Conservation (phyloP, 805 yeast species). For the Spencermartinsiella europaea region DNA sequence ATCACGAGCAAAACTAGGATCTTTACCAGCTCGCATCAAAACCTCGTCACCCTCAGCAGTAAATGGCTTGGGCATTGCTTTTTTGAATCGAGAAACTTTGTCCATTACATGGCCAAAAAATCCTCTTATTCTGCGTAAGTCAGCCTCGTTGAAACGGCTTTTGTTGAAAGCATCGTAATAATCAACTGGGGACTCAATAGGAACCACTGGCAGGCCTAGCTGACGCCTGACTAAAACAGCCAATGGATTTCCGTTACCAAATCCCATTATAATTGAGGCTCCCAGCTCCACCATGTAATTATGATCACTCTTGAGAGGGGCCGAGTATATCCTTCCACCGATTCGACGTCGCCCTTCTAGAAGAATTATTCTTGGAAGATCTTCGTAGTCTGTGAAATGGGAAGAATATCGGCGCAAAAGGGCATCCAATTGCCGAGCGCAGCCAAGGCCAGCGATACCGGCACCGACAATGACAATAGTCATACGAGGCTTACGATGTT, state of each 20-base stretch:
- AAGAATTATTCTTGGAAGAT: slow-evolving; percentile 35
- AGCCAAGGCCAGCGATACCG: slow-evolving; percentile 94
- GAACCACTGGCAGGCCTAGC: slow-evolving; percentile 36
- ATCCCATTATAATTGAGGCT: slow-evolving; percentile 37
- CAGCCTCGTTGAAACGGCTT: slow-evolving; percentile 25
- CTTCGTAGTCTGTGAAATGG: slow-evolving; percentile 35
- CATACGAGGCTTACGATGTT: slow-evolving; percentile 31
- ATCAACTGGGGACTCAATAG: slow-evolving; percentile 30
- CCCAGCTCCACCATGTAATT: slow-evolving; percentile 36
- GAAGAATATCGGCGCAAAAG: slow-evolving; percentile 37
- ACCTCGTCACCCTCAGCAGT: slow-evolving; percentile 35
- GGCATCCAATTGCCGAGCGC: slow-evolving; percentile 89
- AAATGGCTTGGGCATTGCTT: slow-evolving; percentile 30
- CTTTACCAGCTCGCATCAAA: slow-evolving; percentile 34
- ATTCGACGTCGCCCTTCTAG: slow-evolving; percentile 38
- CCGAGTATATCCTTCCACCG: slow-evolving; percentile 40
- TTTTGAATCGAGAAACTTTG: slow-evolving; percentile 32
- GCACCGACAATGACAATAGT: slow-evolving; percentile 83
- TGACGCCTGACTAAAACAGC: slow-evolving; percentile 37
- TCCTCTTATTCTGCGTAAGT: slow-evolving; percentile 31
- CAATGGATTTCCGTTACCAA: slow-evolving; percentile 38
- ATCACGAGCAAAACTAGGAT: slow-evolving; percentile 29
- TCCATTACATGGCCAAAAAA: slow-evolving; percentile 35
- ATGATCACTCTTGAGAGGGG: slow-evolving; percentile 24
- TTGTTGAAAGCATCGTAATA: slow-evolving; percentile 34